phyloP scores from a whole-genome alignment of 257 asterid species.

The Petunia axillaris region DNA sequence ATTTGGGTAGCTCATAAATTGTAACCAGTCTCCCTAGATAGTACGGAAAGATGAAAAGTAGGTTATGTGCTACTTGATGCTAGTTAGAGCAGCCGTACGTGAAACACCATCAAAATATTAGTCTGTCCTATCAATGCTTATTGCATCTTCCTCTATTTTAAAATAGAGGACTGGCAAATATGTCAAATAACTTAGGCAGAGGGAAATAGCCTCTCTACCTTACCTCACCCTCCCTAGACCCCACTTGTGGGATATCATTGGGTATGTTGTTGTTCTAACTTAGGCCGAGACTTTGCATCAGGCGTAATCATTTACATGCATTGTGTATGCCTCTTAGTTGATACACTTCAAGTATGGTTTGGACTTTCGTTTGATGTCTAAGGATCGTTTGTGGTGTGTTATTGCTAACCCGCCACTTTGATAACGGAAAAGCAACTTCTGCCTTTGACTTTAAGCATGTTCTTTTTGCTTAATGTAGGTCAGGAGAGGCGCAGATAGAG shows the following conservation, averaged over 20 bases:
- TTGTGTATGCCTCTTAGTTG: background rate
- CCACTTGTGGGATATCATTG: too few relatives aligned
- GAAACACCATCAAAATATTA: background rate
- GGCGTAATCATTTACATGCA: background rate
- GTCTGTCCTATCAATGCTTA: background rate
- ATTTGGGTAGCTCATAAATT: background rate
- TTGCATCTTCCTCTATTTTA: background rate
- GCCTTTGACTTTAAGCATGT: background rate
- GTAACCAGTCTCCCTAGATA: background rate
- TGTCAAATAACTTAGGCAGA: background rate
- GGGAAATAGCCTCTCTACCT: too few relatives aligned
- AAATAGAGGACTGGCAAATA: background rate
- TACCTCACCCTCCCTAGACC: too few relatives aligned
- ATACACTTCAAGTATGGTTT: background rate
- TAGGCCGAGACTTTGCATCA: background rate
- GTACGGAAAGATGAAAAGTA: background rate
- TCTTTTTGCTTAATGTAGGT: slow-evolving; percentile 54
- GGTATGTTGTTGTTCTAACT: background rate
- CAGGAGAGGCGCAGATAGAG: slow-evolving; percentile 97
- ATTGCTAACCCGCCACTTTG: background rate
- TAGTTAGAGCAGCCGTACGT: background rate
- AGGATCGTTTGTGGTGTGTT: slow-evolving; percentile 1
- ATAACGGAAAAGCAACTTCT: background rate
- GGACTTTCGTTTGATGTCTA: background rate
- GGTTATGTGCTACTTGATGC: background rate